Conservation (phyloP, 768 basidiomycete genomes). For the Rhodotorula babjevae region DNA sequence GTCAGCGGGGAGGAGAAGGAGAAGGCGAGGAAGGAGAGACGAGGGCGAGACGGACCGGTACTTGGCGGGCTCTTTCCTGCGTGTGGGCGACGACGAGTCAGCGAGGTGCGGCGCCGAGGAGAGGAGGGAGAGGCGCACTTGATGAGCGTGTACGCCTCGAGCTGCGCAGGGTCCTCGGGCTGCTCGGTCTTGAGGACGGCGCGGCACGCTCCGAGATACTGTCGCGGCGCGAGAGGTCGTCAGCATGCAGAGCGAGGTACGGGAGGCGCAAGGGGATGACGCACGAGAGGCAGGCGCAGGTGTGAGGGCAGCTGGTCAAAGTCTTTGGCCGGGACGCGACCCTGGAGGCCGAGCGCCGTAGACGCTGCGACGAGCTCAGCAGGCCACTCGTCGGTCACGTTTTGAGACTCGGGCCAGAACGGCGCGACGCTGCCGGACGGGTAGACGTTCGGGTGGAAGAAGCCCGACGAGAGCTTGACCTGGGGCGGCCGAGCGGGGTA, state of each 20-base stretch:
- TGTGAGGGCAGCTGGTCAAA: neutral
- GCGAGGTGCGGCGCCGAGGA: neutral
- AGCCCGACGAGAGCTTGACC: neutral
- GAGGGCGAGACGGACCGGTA: neutral
- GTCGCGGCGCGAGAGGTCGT: neutral
- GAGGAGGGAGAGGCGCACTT: too few relatives aligned
- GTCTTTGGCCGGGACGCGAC: too few relatives aligned
- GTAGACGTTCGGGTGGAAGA: constrained; percentile 3
- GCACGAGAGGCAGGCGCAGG: neutral
- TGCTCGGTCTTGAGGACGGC: too few relatives aligned
- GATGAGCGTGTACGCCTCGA: too few relatives aligned
- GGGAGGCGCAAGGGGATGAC: too few relatives aligned
- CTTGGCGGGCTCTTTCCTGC: neutral
- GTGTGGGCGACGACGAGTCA: too few relatives aligned
- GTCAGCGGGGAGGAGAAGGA: neutral
- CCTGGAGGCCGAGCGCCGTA: too few relatives aligned
- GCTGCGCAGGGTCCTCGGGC: too few relatives aligned
- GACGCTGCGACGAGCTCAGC: too few relatives aligned
- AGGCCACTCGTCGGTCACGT: too few relatives aligned
- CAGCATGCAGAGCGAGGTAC: neutral
- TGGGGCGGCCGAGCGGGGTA: neutral
- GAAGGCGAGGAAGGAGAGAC: neutral
- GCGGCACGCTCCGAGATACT: too few relatives aligned
- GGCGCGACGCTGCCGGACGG: neutral
- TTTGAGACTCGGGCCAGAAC: too few relatives aligned